Percentiles rank a stretch among this genome's conserved stretches.
These are phyloP conservation scores for Ramichloridium luteum DNA, from an alignment of 2,329 filamentous ascomycete genomes.

Conservation along the genomic window DNA sequence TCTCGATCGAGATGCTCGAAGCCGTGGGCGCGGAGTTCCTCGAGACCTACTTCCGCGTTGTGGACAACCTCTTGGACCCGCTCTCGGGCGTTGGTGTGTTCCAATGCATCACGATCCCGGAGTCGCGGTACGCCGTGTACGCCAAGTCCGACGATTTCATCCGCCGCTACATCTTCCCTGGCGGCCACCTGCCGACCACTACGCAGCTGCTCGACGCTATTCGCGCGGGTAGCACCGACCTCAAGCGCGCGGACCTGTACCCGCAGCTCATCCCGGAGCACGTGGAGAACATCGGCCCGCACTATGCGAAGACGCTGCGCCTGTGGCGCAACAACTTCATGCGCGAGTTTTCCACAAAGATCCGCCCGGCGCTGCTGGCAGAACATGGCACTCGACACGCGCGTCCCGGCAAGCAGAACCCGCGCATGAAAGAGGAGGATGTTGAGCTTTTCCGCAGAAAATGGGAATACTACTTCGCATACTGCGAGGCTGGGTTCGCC, in stretches of 20 bases:
- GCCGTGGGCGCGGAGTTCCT: constrained; percentile 58
- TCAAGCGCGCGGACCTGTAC: constrained; percentile 28
- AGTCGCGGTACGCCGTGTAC: constrained; percentile 53
- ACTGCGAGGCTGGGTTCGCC: constrained; percentile 61
- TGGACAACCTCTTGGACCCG: constrained; percentile 52
- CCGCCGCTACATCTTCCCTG: constrained; percentile 65
- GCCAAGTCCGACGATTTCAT: constrained; percentile 60
- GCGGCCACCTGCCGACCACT: constrained; percentile 59
- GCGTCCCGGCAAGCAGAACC: constrained; percentile 8
- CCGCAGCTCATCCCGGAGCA: constrained; percentile 48
- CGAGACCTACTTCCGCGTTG: constrained; percentile 52
- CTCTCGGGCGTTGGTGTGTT: constrained; percentile 57
- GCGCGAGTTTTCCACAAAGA: constrained; percentile 47
- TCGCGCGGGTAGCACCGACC: constrained; percentile 42
- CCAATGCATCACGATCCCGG: constrained; percentile 68
- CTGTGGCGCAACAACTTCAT: constrained; percentile 58
- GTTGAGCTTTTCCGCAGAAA: constrained; percentile 57
- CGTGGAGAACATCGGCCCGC: constrained; percentile 60
- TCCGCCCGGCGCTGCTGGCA: constrained; percentile 46
- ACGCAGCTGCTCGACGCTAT: constrained; percentile 54
- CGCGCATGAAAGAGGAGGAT: constrained; percentile 46
- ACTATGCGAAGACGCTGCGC: constrained; percentile 57
- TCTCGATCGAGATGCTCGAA: constrained; percentile 70
- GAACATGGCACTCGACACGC: constrained; percentile 35
- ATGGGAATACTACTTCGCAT: constrained; percentile 69